These are phyloP conservation scores for Verticillium zaregamsianum DNA, from an alignment of 2,329 filamentous ascomycete genomes.

Conservation along the genomic window DNA sequence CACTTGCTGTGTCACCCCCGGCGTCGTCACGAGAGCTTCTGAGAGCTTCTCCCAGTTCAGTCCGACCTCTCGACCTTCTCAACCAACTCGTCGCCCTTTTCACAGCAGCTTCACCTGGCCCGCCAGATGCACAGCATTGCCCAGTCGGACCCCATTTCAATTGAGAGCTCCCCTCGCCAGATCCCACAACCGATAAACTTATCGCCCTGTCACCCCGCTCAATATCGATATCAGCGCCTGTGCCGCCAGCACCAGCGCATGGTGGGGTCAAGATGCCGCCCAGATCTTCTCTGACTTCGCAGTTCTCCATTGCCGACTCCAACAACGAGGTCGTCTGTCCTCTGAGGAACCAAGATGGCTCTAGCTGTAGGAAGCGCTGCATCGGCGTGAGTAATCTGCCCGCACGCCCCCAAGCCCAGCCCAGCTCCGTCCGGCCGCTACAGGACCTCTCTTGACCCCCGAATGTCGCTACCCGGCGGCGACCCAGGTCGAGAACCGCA, in stretches of 20 bases:
- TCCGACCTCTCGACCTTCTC: slow-evolving; percentile 3
- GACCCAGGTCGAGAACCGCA: neutral
- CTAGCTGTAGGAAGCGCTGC: slow-evolving; percentile 94
- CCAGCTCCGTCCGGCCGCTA: neutral
- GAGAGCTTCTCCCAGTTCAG: slow-evolving; percentile 10
- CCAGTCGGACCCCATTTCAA: slow-evolving; percentile 21
- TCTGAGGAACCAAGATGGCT: slow-evolving; percentile 91
- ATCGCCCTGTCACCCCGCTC: slow-evolving; percentile 20
- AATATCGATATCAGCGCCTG: slow-evolving; percentile 27
- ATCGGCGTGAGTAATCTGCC: slow-evolving; percentile 74
- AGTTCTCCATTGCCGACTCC: slow-evolving; percentile 86
- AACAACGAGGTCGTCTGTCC: slow-evolving; percentile 97
- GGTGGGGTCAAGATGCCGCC: slow-evolving; percentile 72
- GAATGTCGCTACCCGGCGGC: neutral
- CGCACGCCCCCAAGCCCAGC: neutral
- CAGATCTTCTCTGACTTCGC: slow-evolving; percentile 79
- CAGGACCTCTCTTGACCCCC: neutral
- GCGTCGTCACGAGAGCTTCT: slow-evolving; percentile 3
- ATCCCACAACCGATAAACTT: slow-evolving; percentile 9
- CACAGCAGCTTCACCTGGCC: slow-evolving; percentile 5
- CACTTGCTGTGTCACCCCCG: slow-evolving; percentile 21
- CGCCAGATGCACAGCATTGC: slow-evolving; percentile 10
- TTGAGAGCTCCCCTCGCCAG: slow-evolving; percentile 20
- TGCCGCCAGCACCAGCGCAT: slow-evolving; percentile 30
- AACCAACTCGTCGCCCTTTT: neutral